These are phyloP conservation scores for Camelina neglecta DNA, from an alignment of 345 rosid species.

Conservation along the genomic window DNA sequence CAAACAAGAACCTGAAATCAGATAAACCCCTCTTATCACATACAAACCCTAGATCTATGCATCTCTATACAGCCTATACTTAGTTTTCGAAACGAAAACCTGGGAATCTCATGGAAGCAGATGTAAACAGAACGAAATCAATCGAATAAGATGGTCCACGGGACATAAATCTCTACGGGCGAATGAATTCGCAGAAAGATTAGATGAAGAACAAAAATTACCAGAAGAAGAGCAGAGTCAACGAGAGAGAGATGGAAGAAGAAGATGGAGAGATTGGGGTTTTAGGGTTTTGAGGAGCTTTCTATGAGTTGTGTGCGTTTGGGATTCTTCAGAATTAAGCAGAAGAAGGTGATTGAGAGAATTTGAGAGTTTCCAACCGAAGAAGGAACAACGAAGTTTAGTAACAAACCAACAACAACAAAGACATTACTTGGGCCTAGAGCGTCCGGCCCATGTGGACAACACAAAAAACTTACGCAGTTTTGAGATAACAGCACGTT, in stretches of 20 bases:
- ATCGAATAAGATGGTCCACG: neutral
- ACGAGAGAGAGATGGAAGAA: neutral
- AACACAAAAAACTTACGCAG: too few relatives aligned
- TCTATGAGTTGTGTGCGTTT: slow-evolving; percentile 13
- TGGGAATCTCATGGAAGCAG: neutral
- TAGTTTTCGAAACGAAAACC: neutral
- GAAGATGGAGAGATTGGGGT: neutral
- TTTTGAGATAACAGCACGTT: too few relatives aligned
- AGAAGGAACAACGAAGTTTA: too few relatives aligned
- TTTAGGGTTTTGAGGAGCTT: slow-evolving; percentile 23
- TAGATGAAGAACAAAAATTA: neutral
- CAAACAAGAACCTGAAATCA: neutral
- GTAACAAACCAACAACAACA: neutral
- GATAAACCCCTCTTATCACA: neutral
- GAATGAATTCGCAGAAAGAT: neutral
- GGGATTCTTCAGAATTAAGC: neutral
- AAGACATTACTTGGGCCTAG: slow-evolving; percentile 3
- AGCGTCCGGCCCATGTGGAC: neutral
- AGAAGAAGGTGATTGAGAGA: neutral
- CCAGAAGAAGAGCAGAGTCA: slow-evolving; percentile 11
- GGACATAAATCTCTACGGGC: too few relatives aligned
- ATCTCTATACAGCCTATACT: neutral
- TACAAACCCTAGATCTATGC: slow-evolving; percentile 14
- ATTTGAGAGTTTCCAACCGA: too few relatives aligned
- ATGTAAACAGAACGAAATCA: neutral